Percentiles rank a stretch among this genome's conserved stretches.
Evolutionary conservation across 345 rosid species (phyloP).

Genomic region (Orychophragmus violaceus): DNA sequence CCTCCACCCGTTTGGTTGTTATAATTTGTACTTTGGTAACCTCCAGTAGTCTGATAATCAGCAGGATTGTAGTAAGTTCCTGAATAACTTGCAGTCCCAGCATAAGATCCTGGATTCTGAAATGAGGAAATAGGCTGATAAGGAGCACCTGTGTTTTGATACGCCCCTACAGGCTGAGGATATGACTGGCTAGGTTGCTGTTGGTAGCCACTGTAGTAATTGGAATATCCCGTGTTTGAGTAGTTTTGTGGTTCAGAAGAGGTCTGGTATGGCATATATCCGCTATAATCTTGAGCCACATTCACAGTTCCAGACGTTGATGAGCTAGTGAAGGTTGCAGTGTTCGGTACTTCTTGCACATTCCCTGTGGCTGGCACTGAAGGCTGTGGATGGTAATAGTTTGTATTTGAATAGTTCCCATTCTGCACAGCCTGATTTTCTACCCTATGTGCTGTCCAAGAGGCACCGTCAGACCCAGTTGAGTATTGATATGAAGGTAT

Average conservation of each 20-base stretch:
- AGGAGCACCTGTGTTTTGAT: constrained; percentile 99
- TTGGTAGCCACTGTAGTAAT: constrained; percentile 76
- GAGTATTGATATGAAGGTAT: constrained; percentile 44
- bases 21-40: constrained; percentile 71
- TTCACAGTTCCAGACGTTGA: constrained; percentile 47
- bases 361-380: constrained; percentile 36
- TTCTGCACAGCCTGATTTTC: constrained; percentile 50
- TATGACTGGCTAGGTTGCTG: constrained; percentile 72
- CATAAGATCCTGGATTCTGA: constrained; percentile 99
- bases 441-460: constrained; percentile 55
- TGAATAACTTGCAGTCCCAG: constrained; percentile 94
- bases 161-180: constrained; percentile 81
- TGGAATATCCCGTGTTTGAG: constrained; percentile 65
- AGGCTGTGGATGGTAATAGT: constrained; percentile 51
- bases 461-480: constrained; percentile 36
- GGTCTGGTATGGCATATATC: constrained; percentile 52
- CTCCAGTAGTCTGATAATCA: constrained; percentile 99
- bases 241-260: constrained; percentile 64
- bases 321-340: constrained; percentile 50
- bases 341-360: constrained; percentile 47
- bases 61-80: constrained; percentile 96
- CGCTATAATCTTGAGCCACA: constrained; percentile 60
- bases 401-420: constrained; percentile 44
- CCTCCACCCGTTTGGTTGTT: constrained; percentile 73
- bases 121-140: constrained; percentile 98